A percentile compares a stretch with the other conserved stretches of the same genome.
Conservation (phyloP, 2,329 filamentous ascomycete species). For the Calonectria pauciramosa region DNA sequence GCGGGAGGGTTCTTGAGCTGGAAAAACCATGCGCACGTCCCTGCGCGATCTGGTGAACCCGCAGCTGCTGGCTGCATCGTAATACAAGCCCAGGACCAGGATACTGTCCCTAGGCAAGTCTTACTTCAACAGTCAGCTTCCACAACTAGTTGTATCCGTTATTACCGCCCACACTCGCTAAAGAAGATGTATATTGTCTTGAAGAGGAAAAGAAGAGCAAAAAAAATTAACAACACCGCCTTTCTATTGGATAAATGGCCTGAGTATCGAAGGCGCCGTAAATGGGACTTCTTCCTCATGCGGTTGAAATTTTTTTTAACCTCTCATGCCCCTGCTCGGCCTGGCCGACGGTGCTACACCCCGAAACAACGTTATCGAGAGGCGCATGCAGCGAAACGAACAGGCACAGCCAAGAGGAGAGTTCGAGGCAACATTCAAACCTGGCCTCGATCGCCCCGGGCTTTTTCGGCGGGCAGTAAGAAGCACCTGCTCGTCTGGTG, state of each 20-base stretch:
- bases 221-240: constrained; percentile 29
- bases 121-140: constrained; percentile 31
- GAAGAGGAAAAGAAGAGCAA: not conserved
- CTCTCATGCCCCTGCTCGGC: constrained; percentile 6
- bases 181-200: constrained; percentile 38
- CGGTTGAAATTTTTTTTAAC: constrained; percentile 3
- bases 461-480: constrained; percentile 28
- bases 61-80: constrained; percentile 27
- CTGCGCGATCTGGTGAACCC: constrained; percentile 32
- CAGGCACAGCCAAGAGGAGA: constrained; percentile 32
- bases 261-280: constrained; percentile 11
- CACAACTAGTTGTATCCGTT: constrained; percentile 32
- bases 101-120: constrained; percentile 18
- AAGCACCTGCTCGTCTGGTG: constrained; percentile 35
- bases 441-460: constrained; percentile 27
- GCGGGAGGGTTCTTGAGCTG: not conserved
- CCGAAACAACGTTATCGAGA: constrained; percentile 20
- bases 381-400: constrained; percentile 38
- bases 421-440: constrained; percentile 34
- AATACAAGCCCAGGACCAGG: constrained; percentile 10
- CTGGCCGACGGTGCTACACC: constrained; percentile 32
- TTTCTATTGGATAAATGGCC: constrained; percentile 17
- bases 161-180: constrained; percentile 29
- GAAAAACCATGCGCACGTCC: constrained; percentile 15
- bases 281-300: constrained; percentile 28